Evolutionary conservation across 306 rosid species (phyloP), one percentile per base, ranked within the genome.

Genomic region (Casuarina glauca): DNA sequence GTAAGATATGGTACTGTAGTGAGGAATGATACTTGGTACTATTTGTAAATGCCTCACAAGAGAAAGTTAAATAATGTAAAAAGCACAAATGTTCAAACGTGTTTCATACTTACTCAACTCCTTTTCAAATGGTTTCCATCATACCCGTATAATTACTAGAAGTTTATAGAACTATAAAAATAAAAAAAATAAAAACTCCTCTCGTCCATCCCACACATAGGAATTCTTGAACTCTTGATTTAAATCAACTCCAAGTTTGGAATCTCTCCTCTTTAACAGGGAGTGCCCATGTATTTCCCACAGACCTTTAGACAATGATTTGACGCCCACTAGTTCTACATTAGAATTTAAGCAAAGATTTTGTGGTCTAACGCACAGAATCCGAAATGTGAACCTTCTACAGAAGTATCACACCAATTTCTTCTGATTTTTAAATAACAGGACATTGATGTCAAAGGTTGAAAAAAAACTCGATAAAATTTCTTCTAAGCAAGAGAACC

Each of bases 1-100:
- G 39, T 10, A 36, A 11, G 8, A 53, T 51, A 35, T 3, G 3
- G 6, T 57, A 35, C 4, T 16, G 17, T 44, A 38, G 43, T 61
- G 46, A 57, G 66, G 15, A 26, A 4, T 9, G 13, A 44, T 17
- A 8, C 52, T 63, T 38, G 58, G 13, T 4, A 32, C 4, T 53
- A 54, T 35, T n/a, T 48, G 6, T 35, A 82, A 26, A 82, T 17
- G 9, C 16, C 42, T 49, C 12, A 75, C 52, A 51, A 46, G 13
- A 46, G n/a, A 26, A 26, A 26, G 32, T 26, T 26, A 26, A 26
- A 26, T 16, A 19, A 17, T 66, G 12, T 6, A 8, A 66, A 42
- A 39, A 41, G 15, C 26, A 66, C 49, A n/a, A 42, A 3, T 8
- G 1, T 16, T 42, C 8, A 42, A 42, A 66, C 17, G 12, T 42